These are phyloP conservation scores for Lentinus tigrinus DNA, from an alignment of 768 basidiomycete genomes.

Conservation along the genomic window DNA sequence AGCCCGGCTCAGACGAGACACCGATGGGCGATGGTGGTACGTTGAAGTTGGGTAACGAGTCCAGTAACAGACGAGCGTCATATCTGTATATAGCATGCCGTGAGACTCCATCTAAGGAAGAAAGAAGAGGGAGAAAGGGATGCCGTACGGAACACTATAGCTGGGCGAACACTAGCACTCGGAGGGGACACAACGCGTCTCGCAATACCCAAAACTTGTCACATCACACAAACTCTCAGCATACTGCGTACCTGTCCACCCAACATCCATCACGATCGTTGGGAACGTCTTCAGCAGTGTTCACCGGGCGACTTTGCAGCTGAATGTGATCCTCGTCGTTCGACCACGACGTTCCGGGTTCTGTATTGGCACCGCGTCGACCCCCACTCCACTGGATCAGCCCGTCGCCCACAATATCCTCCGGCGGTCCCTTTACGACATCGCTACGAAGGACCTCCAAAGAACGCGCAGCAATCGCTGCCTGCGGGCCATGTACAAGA, in stretches of 20 bases:
- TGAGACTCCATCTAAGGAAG: background rate
- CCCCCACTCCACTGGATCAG: conserved; percentile 29
- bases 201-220: background rate
- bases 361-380: too few relatives aligned
- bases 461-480: conserved; percentile 35
- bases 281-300: background rate
- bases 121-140: conserved; percentile 6
- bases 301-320: conserved; percentile 5
- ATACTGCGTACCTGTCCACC: conserved; percentile 76
- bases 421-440: too few relatives aligned
- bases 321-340: conserved; percentile 8
- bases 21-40: conserved; percentile 11
- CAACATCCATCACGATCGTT: conserved; percentile 45
- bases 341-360: too few relatives aligned
- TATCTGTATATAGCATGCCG: conserved; percentile 51
- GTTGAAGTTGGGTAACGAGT: conserved; percentile 37
- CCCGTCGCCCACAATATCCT: conserved; percentile 26
- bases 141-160: conserved; percentile 22
- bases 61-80: conserved; percentile 75
- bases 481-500: conserved; percentile 53
- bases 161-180: background rate
- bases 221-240: conserved; percentile 8
- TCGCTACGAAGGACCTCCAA: conserved; percentile 30
- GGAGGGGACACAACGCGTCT: background rate
- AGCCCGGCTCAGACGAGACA: conserved; percentile 27